Evolutionary conservation across 345 rosid species (phyloP).

Genomic region (Pelargonium nanum): DNA sequence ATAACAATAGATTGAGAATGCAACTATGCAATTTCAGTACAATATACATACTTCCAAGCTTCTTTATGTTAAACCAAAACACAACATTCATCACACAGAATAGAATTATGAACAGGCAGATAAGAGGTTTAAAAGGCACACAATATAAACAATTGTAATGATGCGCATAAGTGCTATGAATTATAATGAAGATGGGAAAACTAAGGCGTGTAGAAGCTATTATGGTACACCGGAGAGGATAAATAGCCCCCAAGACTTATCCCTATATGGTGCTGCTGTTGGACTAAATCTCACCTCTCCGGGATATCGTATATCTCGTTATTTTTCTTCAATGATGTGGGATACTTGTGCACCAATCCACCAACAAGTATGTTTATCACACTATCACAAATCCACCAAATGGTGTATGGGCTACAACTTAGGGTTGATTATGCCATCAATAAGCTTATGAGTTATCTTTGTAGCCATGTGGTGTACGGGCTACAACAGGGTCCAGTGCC

Average conservation of each 20-base stretch:
- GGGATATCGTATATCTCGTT: neutral
- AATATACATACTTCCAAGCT: neutral
- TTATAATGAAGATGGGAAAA: too few species aligned
- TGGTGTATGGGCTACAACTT: neutral
- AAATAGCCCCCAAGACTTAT: too few species aligned
- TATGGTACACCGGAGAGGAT: too few species aligned
- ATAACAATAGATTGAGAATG: conserved; percentile 6
- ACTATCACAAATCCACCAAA: neutral
- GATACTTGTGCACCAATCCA: neutral
- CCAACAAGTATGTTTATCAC: neutral
- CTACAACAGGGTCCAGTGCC: neutral
- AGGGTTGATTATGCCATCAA: too few species aligned
- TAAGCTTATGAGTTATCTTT: too few species aligned
- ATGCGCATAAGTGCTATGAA: too few species aligned
- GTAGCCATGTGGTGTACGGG: neutral
- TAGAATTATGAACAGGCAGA: neutral
- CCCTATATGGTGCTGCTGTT: too few species aligned
- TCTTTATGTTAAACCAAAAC: neutral
- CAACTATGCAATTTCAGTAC: neutral
- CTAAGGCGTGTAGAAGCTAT: too few species aligned
- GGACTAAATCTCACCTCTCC: neutral
- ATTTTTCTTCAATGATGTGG: neutral
- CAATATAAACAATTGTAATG: too few species aligned
- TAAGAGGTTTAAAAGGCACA: too few species aligned
- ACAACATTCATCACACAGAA: neutral